These are phyloP conservation scores for Solanum aculeatissimum DNA, from an alignment of 305 asterid genomes.

Conservation along the genomic window DNA sequence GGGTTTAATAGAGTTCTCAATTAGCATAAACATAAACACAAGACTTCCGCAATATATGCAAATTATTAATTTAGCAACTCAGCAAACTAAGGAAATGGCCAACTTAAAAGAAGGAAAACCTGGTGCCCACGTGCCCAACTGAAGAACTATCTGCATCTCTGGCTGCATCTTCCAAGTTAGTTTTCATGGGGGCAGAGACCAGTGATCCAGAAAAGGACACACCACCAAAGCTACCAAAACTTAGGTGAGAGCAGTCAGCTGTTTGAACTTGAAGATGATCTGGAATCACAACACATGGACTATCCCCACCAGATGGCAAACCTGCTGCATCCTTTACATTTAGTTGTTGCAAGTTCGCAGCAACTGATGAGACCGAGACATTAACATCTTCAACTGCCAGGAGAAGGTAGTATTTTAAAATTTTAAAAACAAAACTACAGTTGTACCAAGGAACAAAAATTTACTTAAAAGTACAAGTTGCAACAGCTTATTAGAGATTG, in stretches of 20 bases:
- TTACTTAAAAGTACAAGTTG: neutral
- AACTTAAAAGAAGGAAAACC: constrained; percentile 26
- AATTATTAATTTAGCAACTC: neutral
- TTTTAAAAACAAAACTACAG: neutral
- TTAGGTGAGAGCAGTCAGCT: constrained; percentile 74
- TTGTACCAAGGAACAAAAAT: neutral
- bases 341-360: constrained; percentile 59
- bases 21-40: neutral
- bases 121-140: constrained; percentile 42
- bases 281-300: constrained; percentile 70
- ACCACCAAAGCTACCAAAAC: constrained; percentile 80
- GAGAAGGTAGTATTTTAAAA: neutral
- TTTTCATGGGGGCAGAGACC: constrained; percentile 39
- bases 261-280: constrained; percentile 75
- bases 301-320: constrained; percentile 34
- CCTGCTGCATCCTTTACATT: constrained; percentile 41
- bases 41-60: neutral
- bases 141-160: constrained; percentile 36
- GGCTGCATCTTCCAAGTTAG: constrained; percentile 41
- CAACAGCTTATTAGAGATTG: neutral
- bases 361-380: constrained; percentile 42
- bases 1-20: neutral
- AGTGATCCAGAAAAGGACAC: constrained; percentile 34
- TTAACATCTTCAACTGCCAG: constrained; percentile 53
- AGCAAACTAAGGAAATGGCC: neutral